Percentiles rank a stretch among this genome's conserved stretches.
Conservation (phyloP, 331 rosid species). For the Pyrus hybrid region DNA sequence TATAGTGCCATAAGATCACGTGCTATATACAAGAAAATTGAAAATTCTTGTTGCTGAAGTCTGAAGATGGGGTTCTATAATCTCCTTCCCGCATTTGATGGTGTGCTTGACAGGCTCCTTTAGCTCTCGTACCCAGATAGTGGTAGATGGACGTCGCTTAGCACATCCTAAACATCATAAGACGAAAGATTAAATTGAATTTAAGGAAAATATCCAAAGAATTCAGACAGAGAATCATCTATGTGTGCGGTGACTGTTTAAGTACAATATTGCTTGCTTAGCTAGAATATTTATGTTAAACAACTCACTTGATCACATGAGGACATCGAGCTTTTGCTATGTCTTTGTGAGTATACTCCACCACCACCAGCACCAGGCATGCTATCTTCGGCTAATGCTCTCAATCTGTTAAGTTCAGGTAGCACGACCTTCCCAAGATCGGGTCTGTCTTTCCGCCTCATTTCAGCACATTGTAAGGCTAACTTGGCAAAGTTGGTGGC, state of each 20-base stretch:
- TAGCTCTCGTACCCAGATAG: constrained; percentile 26
- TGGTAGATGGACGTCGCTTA: constrained; percentile 22
- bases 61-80: background rate
- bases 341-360: background rate
- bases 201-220: background rate
- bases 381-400: constrained; percentile 45
- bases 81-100: constrained; percentile 9
- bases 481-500: constrained; percentile 53
- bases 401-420: constrained; percentile 59
- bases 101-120: constrained; percentile 28
- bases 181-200: background rate
- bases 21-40: no score
- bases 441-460: constrained; percentile 76
- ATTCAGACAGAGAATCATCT: background rate
- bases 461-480: constrained; percentile 59
- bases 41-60: no score
- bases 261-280: background rate
- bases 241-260: background rate
- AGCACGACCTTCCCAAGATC: constrained; percentile 55
- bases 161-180: constrained; percentile 17
- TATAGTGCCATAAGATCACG: no score
- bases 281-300: background rate
- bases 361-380: constrained; percentile 3
- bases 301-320: constrained; percentile 28
- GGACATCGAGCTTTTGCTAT: background rate